Evolutionary conservation across 2,329 filamentous ascomycete species (phyloP).

Genomic region (Fusarium luffae): DNA sequence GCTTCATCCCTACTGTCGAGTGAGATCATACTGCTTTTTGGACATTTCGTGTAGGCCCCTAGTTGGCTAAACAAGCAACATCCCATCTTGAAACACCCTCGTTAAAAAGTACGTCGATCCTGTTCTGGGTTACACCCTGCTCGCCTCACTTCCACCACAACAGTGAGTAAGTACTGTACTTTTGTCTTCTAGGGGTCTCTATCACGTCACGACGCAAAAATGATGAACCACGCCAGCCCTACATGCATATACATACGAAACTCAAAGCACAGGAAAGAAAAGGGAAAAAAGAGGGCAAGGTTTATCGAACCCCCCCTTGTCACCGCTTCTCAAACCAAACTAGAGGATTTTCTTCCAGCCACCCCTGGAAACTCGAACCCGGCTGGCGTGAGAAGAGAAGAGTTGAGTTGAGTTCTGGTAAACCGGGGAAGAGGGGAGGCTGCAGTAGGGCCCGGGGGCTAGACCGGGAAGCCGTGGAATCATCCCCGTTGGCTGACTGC

Average conservation of each 20-base stretch:
- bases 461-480: conserved; percentile 33
- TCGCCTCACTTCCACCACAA: conserved; percentile 22
- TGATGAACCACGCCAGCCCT: conserved; percentile 16
- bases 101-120: conserved; percentile 25
- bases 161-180: not conserved
- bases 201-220: conserved; percentile 22
- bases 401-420: not conserved
- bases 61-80: conserved; percentile 16
- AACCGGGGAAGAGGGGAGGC: conserved; percentile 28
- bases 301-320: conserved; percentile 6
- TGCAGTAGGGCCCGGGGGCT: conserved; percentile 37
- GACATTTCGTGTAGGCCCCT: conserved; percentile 20
- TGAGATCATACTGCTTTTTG: conserved; percentile 26
- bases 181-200: not conserved
- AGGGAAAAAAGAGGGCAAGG: not conserved
- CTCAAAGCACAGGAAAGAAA: not conserved
- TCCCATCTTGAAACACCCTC: conserved; percentile 17
- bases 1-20: conserved; percentile 14
- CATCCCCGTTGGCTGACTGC: conserved; percentile 30
- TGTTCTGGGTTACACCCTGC: conserved; percentile 27
- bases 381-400: not conserved
- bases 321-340: conserved; percentile 26
- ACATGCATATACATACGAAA: conserved; percentile 1
- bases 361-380: conserved; percentile 3
- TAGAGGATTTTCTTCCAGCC: conserved; percentile 10